Evolutionary conservation across 2,329 filamentous ascomycete genomes (phyloP), one percentile per base, ranked within the genome.

Genomic region (Calonectria pseudoreteaudii): DNA sequence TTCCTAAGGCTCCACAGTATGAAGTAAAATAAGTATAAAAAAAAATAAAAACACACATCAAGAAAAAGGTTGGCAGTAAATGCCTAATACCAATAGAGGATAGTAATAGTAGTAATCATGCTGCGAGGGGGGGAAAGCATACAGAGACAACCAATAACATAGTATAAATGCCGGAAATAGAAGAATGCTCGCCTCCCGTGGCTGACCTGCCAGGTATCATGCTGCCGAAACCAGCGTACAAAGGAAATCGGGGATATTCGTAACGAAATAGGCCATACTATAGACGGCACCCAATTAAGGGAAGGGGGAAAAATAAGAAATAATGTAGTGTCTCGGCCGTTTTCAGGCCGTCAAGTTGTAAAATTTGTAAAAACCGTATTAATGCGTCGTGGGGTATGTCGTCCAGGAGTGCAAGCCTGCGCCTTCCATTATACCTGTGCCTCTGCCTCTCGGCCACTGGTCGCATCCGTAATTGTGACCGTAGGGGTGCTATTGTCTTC

Each of bases 181-280:
- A 68, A 53, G 56, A 64, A 50, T 65, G 72, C 65, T 77, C 75
- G 72, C 70, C 65, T 70, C 62, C 77, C 65, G 70, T 78, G 77
- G 71, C 73, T 65, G 70, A 44, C 70, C 44, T 20, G 76, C 75
- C 75, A 80, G 78, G 75, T 80, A 80, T 80, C 75, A 79, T 79
- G 71, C 64, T 77, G 50, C 66, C 47, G 31, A 77, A 71, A 76
- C 68, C 72, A 66, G 23, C 49, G 58, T 28, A 62, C 49, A 60
- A 60, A 69, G 58, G 41, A 47, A 74, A 66, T 66, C 44, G 58
- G 41, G 53, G 41, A 56, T 71, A n/a, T 53, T 65, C 69, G 62
- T 66, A 66, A 66, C 52, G 26, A 72, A 68, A 53, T 66, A 70
- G 28, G 60, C 50, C 26, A 31, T 49, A 41, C 28, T 10, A 50